Base-by-base conservation (phyloP, 1,284 basidiomycete genomes). In the Ustilago bromivora region DNA sequence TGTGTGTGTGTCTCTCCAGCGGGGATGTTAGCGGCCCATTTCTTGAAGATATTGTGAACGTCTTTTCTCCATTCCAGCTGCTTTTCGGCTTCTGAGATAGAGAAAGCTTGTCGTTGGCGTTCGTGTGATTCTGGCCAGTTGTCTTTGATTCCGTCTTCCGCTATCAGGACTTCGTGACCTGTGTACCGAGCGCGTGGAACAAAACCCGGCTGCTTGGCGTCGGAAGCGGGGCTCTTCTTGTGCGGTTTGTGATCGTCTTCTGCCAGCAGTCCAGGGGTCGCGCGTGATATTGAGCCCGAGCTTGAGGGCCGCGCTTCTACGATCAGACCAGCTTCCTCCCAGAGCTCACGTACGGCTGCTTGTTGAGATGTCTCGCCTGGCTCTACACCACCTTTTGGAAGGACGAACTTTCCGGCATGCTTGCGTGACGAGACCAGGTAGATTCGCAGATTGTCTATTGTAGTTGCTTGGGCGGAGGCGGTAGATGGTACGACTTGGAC, bases 341-440 rank as follows among this genome's bases (percentile, higher is more conserved):
- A 82, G 7, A 84, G 54, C 65, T 85, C 84, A 28, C 84, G 61
- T 5, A 69, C 38, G 1, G 84, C 84, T 13, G 83, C 81, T 53
- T 71, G 60, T 10, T 76, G 67, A 4, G 70, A 71, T 17, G 32
- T 34, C 62, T 84, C 84, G 40, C 79, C 80, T 13, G 53, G 11
- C 43, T 84, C 82, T n/a, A 84, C 65, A 3, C 84, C 84, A 34
- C 84, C 84, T 61, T 85, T 85, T 34, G 84, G 84, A 15, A 85
- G 66, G 1, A 85, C 83, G 31, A 31, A 84, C 2, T 59, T 61
- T 23, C 66, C 54, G 28, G 64, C 54, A 40, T 85, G 84, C 63
- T 85, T 85, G 17, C 83, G 71, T 13, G 82, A 84, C 2, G 79
- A 63, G 2, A 85, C 84, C 10, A 85, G 69, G 49, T 76, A 80